Evolutionary conservation across 2,329 filamentous ascomycete species (phyloP), one percentile per base, ranked within the genome.

Genomic region (Arachnopeziza araneosa): DNA sequence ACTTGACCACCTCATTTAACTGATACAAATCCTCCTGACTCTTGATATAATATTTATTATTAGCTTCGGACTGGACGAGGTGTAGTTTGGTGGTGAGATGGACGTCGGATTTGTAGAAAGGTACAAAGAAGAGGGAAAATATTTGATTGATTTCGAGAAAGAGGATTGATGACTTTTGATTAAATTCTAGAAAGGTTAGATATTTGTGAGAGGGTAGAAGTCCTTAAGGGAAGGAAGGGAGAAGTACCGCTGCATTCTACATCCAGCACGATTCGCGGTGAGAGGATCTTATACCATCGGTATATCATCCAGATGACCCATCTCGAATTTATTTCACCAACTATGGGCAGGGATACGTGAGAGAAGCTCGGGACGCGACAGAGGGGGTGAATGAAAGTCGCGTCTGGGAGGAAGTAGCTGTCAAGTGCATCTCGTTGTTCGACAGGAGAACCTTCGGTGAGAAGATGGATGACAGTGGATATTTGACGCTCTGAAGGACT

Each of bases 11-110:
- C 66, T 96, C 88, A 54, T 85, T 87, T 0, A 85, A 79, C 68
- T 93, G 90, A 70, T 96, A 96, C 8, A 93, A 75, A 70, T 96
- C 91, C 65, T 96, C 86, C 71, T 96, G 92, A 21, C 79, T 82
- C 7, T 79, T 74, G 64, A 96, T 93, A 71, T 87, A 89, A 75
- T 92, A 95, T 60, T 80, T 80, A 50, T 61, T 50, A 56, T 66
- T 62, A 57, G 56, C 65, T 24, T 74, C 69, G 14, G 75, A 69
- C 19, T 79, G 79, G 1, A 78, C 78, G 19, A 93, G 82, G 49
- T 82, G 76, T 3, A 93, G 76, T 26, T 91, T 84, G 0, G 86
- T 86, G 19, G 88, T 86, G 12, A 93, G 82, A 7, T 79, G 78
- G 17, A 90, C 88, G 0, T 82, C 80, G 2, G 88, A 82, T 50